Base-by-base conservation (phyloP, 495 filamentous ascomycete species). In the Penicillium taxi region DNA sequence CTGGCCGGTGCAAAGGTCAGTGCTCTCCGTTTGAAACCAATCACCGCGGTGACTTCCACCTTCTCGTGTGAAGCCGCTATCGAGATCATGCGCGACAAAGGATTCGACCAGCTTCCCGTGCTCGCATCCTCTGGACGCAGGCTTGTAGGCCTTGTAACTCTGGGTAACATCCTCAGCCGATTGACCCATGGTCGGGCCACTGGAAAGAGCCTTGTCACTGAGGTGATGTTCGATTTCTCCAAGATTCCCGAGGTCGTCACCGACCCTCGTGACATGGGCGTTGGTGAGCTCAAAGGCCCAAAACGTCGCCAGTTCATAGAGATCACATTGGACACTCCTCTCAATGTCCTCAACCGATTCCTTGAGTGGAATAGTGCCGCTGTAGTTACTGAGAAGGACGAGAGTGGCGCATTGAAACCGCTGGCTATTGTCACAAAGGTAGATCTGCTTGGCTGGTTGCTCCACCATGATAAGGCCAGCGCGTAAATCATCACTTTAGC, bases 301-400 rank as follows among this genome's bases (percentile, higher is more conserved):
- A 70, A 61, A 33, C 68, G 71, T 52, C 73, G 81, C 45, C 81
- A 81, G 56, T 98, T 91, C 56, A 80, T 95, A 16, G 83, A 96
- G 65, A 95, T 98, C 50, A 96, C 93, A 4, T 62, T 84, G 53
- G 84, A 94, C 41, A 98, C 91, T 7, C 84, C 83, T 7, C 63
- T 98, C 21, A 75, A 74, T 37, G 83, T 83, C 26, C 66, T 98
- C 24, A 87, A 84, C 57, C 74, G 81, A 34, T 98, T 98, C 66
- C 86, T 98, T 49, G 89, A 95, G 61, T 96, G 93, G 85, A 96
- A 96, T 59, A 87, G 82, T 52, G 88, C 91, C 9, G 93, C 91
- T 2, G 74, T 96, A 32, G 86, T 96, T 1, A 96, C 88, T 9
- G 86, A 96, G 58, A 63, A 56, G 44, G 69, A 70, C 35, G 64